Evolutionary conservation across 108 stramenopile species (phyloP), one percentile per base, ranked within the genome.

Genomic region (Nannochloropsis granulata): DNA sequence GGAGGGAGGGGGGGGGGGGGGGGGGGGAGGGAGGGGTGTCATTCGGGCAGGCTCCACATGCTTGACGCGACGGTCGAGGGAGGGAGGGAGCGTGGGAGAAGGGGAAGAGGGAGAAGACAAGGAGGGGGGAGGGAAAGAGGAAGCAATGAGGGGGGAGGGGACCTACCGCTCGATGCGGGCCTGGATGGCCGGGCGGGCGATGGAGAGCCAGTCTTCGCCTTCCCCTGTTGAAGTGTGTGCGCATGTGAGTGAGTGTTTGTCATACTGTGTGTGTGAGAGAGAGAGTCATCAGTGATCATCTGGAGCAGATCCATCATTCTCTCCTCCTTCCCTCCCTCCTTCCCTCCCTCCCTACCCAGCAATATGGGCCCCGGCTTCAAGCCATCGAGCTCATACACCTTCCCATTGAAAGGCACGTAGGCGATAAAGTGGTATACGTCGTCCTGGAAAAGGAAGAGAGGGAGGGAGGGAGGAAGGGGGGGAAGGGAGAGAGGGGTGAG

Each of bases 391-490:
- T 98, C 97, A 84, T 95, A 96, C 0, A 98, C 94, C 42, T 81
- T 90, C 23, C 92, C 93, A 81, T 91, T 87, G 78, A 81, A 81
- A 11, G 96, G 96, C 44, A 96, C 90, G 86, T 95, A 98, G 14
- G 96, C 96, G 13, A 98, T 91, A 90, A 97, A 98, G 86, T 98
- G 97, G 88, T 94, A 97, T 46, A 94, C 96, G 83, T 98, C 96
- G 84, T 95, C 95, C 24, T 93, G 23, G 24, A 11, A 71, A 7
- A 71, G 71, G 71, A 7, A n/a, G 71, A 5, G 16, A n/a, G 16
- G 71, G 21, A 71, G 16, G 21, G 7, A 19, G 21, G 71, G 16
- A 19, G 71, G 71, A 2, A 19, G 21, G n/a, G 34, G 34, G 5
- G 34, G 34, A 34, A 34, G 34, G 34, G 34, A 34, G 34, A 5